A percentile compares a stretch with the other conserved stretches of the same genome.
phyloP scores from a whole-genome alignment of 352 stramenopile species.

The Pythium grandisporangium region DNA sequence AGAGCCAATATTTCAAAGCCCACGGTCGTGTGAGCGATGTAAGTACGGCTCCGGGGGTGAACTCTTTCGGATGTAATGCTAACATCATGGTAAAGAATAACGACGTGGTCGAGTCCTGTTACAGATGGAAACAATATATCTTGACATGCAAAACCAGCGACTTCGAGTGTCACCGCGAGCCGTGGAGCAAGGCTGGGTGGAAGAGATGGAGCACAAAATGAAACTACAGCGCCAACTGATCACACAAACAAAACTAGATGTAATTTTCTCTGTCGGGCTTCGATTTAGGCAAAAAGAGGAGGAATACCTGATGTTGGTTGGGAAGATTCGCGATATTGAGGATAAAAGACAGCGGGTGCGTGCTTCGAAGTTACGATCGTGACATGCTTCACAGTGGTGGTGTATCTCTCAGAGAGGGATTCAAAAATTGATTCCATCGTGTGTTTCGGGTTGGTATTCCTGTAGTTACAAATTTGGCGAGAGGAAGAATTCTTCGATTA shows the following conservation, averaged over 20 bases:
- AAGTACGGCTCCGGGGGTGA: slow-evolving; percentile 2
- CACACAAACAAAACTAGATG: slow-evolving; percentile 44
- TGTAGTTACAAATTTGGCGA: slow-evolving; percentile 61
- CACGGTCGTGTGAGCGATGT: slow-evolving; percentile 63
- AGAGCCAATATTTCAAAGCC: slow-evolving; percentile 50
- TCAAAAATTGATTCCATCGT: not conserved
- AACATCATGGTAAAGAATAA: too few relatives aligned
- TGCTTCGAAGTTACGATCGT: not conserved
- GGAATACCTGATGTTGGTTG: slow-evolving; percentile 19
- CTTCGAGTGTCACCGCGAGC: slow-evolving; percentile 62
- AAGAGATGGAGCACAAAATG: slow-evolving; percentile 78
- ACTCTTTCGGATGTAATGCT: too few relatives aligned
- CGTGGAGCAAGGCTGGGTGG: slow-evolving; percentile 74
- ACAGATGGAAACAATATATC: slow-evolving; percentile 71
- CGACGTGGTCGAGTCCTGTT: too few relatives aligned
- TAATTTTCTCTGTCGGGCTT: slow-evolving; percentile 46
- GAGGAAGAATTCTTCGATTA: slow-evolving; percentile 77
- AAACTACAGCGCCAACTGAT: slow-evolving; percentile 43
- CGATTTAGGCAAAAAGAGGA: slow-evolving; percentile 48
- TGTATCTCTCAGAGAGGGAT: too few relatives aligned
- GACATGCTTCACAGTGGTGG: not conserved
- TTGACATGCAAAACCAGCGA: slow-evolving; percentile 74
- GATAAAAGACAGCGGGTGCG: slow-evolving; percentile 38
- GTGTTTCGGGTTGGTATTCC: too few relatives aligned
- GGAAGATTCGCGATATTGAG: slow-evolving; percentile 27